A percentile compares a stretch with the other conserved stretches of the same genome.
phyloP scores from a whole-genome alignment of 768 basidiomycete genomes.

The Pleurotus citrinopileatus region DNA sequence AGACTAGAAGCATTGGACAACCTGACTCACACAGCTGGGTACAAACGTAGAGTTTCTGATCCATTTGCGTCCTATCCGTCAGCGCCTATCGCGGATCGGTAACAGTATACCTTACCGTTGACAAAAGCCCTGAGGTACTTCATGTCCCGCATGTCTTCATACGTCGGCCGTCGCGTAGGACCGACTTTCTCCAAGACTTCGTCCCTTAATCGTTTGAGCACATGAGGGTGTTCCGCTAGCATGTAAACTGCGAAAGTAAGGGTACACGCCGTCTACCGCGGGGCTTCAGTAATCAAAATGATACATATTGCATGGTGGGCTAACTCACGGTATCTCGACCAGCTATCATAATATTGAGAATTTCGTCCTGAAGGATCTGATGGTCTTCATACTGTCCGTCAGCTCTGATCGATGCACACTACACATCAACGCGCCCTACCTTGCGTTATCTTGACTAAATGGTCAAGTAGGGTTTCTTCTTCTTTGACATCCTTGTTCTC shows the following conservation, averaged over 20 bases:
- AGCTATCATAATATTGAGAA: constrained; percentile 54
- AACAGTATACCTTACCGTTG: constrained; percentile 41
- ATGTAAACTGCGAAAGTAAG: constrained; percentile 55
- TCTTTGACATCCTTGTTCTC: constrained; percentile 28
- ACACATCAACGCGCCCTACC: constrained; percentile 26
- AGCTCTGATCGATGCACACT: background rate
- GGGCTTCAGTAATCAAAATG: background rate
- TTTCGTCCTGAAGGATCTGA: constrained; percentile 44
- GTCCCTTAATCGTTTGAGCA: constrained; percentile 41
- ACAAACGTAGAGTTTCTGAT: constrained; percentile 51
- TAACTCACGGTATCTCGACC: constrained; percentile 50
- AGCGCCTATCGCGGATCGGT: too few species aligned
- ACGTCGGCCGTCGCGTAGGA: constrained; percentile 39
- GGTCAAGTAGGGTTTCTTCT: constrained; percentile 42
- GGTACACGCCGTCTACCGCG: constrained; percentile 40
- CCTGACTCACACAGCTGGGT: constrained; percentile 44
- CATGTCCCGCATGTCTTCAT: constrained; percentile 55
- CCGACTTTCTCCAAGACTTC: constrained; percentile 51
- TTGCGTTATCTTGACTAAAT: constrained; percentile 50
- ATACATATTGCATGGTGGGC: background rate
- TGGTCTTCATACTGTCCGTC: constrained; percentile 24
- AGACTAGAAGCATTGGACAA: background rate
- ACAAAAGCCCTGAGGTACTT: constrained; percentile 57
- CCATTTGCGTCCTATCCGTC: too few species aligned
- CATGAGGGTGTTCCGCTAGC: constrained; percentile 49